phyloP scores from a whole-genome alignment of 2,329 filamentous ascomycete genomes.

The Beauveria brongniartii region DNA sequence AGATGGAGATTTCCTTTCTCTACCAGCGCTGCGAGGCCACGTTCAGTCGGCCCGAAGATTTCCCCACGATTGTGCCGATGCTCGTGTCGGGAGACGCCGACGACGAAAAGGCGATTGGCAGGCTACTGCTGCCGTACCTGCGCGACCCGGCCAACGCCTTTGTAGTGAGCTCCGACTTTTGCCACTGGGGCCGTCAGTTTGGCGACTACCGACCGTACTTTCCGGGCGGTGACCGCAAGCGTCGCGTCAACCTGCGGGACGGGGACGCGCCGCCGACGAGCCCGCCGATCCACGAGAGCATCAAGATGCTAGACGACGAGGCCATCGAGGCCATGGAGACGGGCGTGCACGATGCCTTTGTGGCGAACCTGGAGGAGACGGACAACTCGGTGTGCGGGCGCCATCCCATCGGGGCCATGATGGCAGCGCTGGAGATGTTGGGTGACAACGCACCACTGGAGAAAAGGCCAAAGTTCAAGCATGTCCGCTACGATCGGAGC shows the following conservation, averaged over 20 bases:
- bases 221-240: constrained; percentile 31
- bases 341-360: constrained; percentile 63
- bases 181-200: constrained; percentile 87
- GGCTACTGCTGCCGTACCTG: constrained; percentile 69
- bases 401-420: constrained; percentile 87
- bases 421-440: constrained; percentile 75
- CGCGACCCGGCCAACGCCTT: constrained; percentile 70
- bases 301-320: constrained; percentile 67
- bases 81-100: constrained; percentile 66
- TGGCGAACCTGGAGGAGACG: constrained; percentile 60
- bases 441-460: constrained; percentile 19
- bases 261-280: constrained; percentile 24
- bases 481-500: constrained; percentile 84
- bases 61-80: constrained; percentile 75
- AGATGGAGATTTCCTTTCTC: constrained; percentile 94
- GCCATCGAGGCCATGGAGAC: constrained; percentile 81
- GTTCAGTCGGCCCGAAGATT: constrained; percentile 41
- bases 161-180: constrained; percentile 91
- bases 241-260: constrained; percentile 30
- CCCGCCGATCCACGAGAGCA: constrained; percentile 71
- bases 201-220: constrained; percentile 67
- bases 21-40: constrained; percentile 61
- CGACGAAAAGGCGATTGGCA: constrained; percentile 60
- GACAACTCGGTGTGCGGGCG: constrained; percentile 90
- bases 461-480: constrained; percentile 56